Conservation (phyloP, 148 eudicot species). For the Nepenthes gracilis region DNA sequence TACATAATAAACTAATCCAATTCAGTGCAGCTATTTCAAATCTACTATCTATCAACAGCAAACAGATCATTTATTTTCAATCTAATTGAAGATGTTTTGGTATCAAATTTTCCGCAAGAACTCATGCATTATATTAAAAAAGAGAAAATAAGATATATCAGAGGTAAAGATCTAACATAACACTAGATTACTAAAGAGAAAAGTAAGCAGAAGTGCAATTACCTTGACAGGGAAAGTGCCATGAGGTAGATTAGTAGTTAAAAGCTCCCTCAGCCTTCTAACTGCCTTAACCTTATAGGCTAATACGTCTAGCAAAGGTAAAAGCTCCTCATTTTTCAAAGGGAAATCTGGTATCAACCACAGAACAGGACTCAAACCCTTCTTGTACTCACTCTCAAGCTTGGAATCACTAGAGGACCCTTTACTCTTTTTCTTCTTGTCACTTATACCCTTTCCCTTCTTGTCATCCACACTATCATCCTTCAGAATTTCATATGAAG, state of each 20-base stretch:
- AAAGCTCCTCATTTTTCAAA: slow-evolving; percentile 70
- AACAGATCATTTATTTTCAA: too few species aligned
- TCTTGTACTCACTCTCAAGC: slow-evolving; percentile 79
- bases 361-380: slow-evolving; percentile 81
- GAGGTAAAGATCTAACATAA: background rate
- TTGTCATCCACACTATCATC: slow-evolving; percentile 38
- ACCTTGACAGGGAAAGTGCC: slow-evolving; percentile 96
- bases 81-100: too few species aligned
- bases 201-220: slow-evolving; percentile 4
- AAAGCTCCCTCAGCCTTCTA: slow-evolving; percentile 77
- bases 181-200: background rate
- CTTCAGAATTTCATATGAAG: slow-evolving; percentile 28
- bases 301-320: slow-evolving; percentile 84
- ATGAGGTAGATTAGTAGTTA: slow-evolving; percentile 76
- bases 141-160: background rate
- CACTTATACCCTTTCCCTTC: slow-evolving; percentile 48
- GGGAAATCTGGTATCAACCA: slow-evolving; percentile 91
- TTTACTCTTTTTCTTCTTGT: slow-evolving; percentile 82
- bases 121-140: too few species aligned
- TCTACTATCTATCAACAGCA: too few species aligned
- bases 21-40: too few species aligned
- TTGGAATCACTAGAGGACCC: slow-evolving; percentile 41
- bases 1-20: too few species aligned
- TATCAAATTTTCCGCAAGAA: too few species aligned
- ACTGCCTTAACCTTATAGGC: slow-evolving; percentile 92